Conservation (phyloP, 176 grass and related monocot genomes). For the Paspalum notatum region DNA sequence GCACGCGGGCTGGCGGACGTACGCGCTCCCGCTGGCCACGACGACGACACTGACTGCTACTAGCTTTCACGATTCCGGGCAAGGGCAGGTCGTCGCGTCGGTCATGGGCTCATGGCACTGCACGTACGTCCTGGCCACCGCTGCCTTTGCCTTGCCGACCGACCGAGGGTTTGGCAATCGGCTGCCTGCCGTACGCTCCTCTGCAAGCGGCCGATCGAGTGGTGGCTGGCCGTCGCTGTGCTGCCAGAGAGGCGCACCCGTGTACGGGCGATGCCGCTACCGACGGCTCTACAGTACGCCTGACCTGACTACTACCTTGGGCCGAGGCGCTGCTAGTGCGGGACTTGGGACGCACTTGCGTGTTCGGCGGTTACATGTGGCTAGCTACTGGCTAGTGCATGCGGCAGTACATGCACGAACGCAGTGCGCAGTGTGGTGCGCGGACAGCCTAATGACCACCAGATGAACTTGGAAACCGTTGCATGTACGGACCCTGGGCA, state of each 20-base stretch:
- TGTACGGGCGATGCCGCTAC: no score
- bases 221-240: constrained; percentile 24
- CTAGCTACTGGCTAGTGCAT: no score
- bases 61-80: no score
- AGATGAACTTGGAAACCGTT: background rate
- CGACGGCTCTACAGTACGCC: no score
- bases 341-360: no score
- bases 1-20: no score
- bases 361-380: no score
- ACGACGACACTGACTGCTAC: no score
- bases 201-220: background rate
- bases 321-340: no score
- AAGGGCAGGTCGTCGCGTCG: background rate
- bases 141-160: background rate
- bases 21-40: no score
- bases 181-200: background rate
- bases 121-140: background rate
- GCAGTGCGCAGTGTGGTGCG: background rate
- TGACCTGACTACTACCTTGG: no score
- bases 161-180: background rate
- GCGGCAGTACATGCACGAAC: background rate
- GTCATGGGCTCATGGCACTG: no score
- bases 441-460: background rate
- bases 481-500: background rate
- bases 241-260: background rate